Evolutionary conservation across 2,329 filamentous ascomycete species (phyloP), one percentile per base, ranked within the genome.

Genomic region (Pseudophaeomoniella oleicola): DNA sequence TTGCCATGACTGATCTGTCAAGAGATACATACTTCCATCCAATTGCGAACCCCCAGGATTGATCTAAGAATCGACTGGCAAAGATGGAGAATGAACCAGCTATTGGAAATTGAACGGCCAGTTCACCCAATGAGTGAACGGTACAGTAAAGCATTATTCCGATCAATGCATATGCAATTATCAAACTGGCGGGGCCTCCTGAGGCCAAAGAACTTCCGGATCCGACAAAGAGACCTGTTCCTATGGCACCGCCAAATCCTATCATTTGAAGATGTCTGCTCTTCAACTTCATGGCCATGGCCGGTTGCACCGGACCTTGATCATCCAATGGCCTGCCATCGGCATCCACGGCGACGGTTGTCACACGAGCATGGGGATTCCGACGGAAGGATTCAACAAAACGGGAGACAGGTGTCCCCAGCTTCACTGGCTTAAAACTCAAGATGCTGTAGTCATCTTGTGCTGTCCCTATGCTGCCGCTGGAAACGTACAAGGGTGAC

Each of bases 181-280:
- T 58, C 15, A 92, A 55, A 0, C 81, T 81, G 1, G 80, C 84
- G 4, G 84, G 84, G 3, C 84, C 84, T 45, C 84, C 85, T 11
- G 66, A 64, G 32, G 72, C 66, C 39, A 90, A 63, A 9, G 82
- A 76, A 39, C 64, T 66, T 36, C 82, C 84, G 1, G 83, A 88
- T 18, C 83, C 81, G 30, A 94, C 83, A 54, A 94, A 94, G 2
- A 94, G 66, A 45, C 86, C 86, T 17, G 81, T 87, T 40, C 79
- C 78, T 78, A 46, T 10, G 42, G 19, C 16, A 15, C 13, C 32
- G 43, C 38, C 86, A 46, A 94, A 93, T 11, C 88, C 88, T 66
- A 94, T 94, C 88, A 94, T 94, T 63, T 94, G 87, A 53, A 94
- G 55, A 64, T 96, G 88, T 34, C 86, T 71, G 14, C 78, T 76